Conservation (phyloP, 495 filamentous ascomycete genomes). For the Aspergillus nanangensis region DNA sequence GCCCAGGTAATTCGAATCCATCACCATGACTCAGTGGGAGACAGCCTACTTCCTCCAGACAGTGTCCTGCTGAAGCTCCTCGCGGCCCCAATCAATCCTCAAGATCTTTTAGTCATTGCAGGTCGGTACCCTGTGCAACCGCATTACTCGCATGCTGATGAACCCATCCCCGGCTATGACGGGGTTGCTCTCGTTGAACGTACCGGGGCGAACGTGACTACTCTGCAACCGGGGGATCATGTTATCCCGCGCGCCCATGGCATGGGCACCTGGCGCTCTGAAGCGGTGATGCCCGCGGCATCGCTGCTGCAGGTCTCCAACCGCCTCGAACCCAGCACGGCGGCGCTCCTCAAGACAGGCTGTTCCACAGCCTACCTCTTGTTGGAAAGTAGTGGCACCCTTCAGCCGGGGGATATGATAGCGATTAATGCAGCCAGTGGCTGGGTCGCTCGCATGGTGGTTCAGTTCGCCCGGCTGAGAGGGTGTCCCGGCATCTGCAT, state of each 20-base stretch:
- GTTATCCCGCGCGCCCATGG: slow-evolving; percentile 9
- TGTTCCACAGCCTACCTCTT: slow-evolving; percentile 8
- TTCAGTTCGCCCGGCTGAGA: slow-evolving; percentile 8
- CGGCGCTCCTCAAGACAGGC: slow-evolving; percentile 5
- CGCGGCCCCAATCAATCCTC: slow-evolving; percentile 12
- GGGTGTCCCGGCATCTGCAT: slow-evolving; percentile 5
- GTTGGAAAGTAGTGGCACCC: slow-evolving; percentile 4
- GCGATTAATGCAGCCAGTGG: slow-evolving; percentile 10
- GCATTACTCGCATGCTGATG: slow-evolving; percentile 2
- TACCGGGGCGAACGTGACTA: not conserved
- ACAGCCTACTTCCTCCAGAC: too few species aligned
- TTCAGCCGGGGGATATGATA: slow-evolving; percentile 10
- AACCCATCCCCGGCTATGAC: slow-evolving; percentile 13
- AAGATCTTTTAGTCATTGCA: slow-evolving; percentile 9
- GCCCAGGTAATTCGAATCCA: too few species aligned
- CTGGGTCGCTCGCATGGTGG: slow-evolving; percentile 7
- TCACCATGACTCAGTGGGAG: too few species aligned
- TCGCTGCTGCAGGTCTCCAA: slow-evolving; percentile 9
- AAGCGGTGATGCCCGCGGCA: slow-evolving; percentile 5
- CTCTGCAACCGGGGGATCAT: slow-evolving; percentile 6
- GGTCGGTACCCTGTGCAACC: slow-evolving; percentile 13
- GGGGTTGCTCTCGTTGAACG: slow-evolving; percentile 5
- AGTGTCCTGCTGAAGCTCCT: slow-evolving; percentile 9
- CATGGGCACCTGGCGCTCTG: slow-evolving; percentile 12
- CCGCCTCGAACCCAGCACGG: slow-evolving; percentile 5